Percentiles rank a stretch among this genome's conserved stretches.
phyloP scores from a whole-genome alignment of 441 rosid species.

The Isatis lusitanica region DNA sequence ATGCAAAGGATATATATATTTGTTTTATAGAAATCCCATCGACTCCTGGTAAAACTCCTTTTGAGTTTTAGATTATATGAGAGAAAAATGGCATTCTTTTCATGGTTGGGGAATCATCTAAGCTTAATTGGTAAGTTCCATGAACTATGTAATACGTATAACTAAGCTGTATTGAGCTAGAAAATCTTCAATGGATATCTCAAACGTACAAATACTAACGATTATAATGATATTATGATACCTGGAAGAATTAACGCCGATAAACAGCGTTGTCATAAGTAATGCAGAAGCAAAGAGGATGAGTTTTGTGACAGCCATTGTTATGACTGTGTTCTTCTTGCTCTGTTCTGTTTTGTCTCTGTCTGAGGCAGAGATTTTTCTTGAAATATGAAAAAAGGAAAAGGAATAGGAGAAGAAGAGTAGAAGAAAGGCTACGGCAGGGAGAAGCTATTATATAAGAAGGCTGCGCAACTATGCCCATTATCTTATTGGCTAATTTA shows the following conservation, averaged over 20 bases:
- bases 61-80: background rate
- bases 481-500: slow-evolving; percentile 15
- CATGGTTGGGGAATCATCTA: background rate
- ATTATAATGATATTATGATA: slow-evolving; percentile 1
- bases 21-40: background rate
- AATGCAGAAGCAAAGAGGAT: slow-evolving; percentile 31
- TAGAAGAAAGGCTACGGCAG: slow-evolving; percentile 25
- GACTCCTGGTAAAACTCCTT: background rate
- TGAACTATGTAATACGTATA: background rate
- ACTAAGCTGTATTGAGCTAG: background rate
- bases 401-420: slow-evolving; percentile 8
- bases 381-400: background rate
- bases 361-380: slow-evolving; percentile 10
- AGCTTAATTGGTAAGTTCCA: slow-evolving; percentile 4
- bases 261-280: slow-evolving; percentile 24
- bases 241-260: slow-evolving; percentile 32
- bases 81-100: background rate
- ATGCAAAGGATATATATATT: background rate
- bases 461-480: slow-evolving; percentile 13
- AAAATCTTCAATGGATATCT: background rate
- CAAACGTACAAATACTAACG: background rate
- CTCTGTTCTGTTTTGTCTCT: slow-evolving; percentile 31
- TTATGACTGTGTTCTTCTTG: slow-evolving; percentile 17
- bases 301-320: slow-evolving; percentile 31
- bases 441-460: slow-evolving; percentile 31